Evolutionary conservation across 148 eudicot genomes (phyloP).

Genomic region (Gaultheria prostrata): DNA sequence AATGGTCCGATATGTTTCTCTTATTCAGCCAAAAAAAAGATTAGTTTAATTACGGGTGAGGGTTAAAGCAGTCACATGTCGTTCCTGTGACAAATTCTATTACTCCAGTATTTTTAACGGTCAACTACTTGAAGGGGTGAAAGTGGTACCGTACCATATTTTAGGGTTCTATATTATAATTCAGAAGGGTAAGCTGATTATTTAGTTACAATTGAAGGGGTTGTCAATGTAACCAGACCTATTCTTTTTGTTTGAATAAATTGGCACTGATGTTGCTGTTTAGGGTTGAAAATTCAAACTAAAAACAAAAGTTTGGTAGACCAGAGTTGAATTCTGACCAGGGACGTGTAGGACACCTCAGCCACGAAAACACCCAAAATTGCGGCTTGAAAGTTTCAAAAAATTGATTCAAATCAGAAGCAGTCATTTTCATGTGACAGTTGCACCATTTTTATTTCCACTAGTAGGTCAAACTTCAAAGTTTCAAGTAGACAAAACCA

Average conservation of each 20-base stretch:
- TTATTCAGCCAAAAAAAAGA: not conserved
- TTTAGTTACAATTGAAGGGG: not conserved
- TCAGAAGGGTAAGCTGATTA: not conserved
- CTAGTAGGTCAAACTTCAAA: not conserved
- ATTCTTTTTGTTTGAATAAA: not conserved
- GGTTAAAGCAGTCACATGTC: not conserved
- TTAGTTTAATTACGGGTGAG: not conserved
- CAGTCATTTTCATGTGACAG: not conserved
- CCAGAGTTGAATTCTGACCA: not conserved
- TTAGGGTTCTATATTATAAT: not conserved
- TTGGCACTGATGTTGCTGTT: not conserved
- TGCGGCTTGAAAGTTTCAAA: constrained; percentile 2
- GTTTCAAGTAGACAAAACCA: not conserved
- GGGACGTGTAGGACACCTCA: not conserved
- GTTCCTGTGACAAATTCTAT: no score
- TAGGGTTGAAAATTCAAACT: not conserved
- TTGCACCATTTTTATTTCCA: not conserved
- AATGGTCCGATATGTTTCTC: not conserved
- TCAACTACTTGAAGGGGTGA: not conserved
- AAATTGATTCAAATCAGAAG: not conserved
- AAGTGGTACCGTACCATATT: not conserved
- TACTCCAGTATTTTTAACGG: not conserved
- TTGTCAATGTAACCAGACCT: not conserved
- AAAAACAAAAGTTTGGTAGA: not conserved
- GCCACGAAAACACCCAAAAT: not conserved